Base-by-base conservation (phyloP, 495 filamentous ascomycete genomes). In the Talaromyces liani region DNA sequence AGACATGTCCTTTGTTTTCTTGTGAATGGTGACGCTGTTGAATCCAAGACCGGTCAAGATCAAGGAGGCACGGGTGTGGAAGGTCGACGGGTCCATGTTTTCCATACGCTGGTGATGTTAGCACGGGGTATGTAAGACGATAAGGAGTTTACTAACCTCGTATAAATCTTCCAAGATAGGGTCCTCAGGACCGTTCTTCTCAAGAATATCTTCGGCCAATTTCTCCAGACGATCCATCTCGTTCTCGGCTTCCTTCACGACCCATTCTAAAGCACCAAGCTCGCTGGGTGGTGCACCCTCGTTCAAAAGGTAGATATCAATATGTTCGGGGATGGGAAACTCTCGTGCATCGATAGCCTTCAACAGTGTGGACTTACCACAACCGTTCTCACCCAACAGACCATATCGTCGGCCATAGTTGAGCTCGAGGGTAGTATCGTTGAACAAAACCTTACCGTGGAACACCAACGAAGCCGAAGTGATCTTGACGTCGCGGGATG, bases 1-100 rank as follows among this genome's bases (percentile, higher is more conserved):
- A 67, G 94, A 99, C 94, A 99, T 99, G 71, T 99, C 94, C 86
- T 97, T 99, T 66, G 94, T 99, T 84, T 91, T 95, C 85, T 99
- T 99, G 75, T 93, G 80, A 71, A 99, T 98, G 33, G 94, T 99
- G 31, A 68, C 75, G 80, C 97, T 97, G 87, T 98, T 96, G 84
- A 99, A 99, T 65, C 94, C 94, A 49, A 99, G 90, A 93, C 94
- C 94, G 49, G 94, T 99, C 65, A 99, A 75, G 75, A 99, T 99
- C 66, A 96, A 87, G 27, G 93, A 96, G 41, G 94, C 94, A 73
- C 94, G 93, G 58, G 93, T 96, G 70, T 91, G 82, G 78, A 99
- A 99, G n/a, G 94, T 99, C n/a, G 93, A 96, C 53, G 94, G 95
- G 69, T 99, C 94, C 95, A 99, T 97, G 77, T 87, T 88, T 79